These are phyloP conservation scores for Austroboletus novae-zelandiae DNA, from an alignment of 1,284 basidiomycete species.

Conservation along the genomic window DNA sequence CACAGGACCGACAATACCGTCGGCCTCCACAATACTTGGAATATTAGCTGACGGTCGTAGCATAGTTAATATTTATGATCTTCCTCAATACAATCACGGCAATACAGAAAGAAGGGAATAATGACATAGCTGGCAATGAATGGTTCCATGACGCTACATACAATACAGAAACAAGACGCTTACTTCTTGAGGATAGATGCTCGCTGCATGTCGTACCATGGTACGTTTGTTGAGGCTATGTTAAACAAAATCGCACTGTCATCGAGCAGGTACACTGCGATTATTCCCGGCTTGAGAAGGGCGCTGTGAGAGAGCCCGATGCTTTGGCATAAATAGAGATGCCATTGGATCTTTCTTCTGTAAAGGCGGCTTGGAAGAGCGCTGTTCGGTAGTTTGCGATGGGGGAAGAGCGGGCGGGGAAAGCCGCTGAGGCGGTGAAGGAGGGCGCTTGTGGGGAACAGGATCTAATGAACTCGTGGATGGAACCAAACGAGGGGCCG, in stretches of 20 bases:
- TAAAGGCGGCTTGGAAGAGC: constrained; percentile 36
- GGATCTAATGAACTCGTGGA: constrained; percentile 12
- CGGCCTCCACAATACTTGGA: constrained; percentile 74
- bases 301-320: constrained; percentile 62
- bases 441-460: constrained; percentile 13
- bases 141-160: constrained; percentile 15
- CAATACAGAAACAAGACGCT: constrained; percentile 12
- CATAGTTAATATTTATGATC: constrained; percentile 2
- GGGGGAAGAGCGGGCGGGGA: constrained; percentile 15
- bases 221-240: background rate
- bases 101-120: constrained; percentile 1
- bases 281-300: constrained; percentile 32
- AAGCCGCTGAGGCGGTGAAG: constrained; percentile 11
- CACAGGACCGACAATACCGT: constrained; percentile 73
- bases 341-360: constrained; percentile 64
- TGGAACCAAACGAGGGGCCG: constrained; percentile 13
- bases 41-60: constrained; percentile 28
- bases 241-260: constrained; percentile 6
- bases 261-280: constrained; percentile 25
- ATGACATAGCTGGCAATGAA: constrained; percentile 6
- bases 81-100: constrained; percentile 3
- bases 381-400: constrained; percentile 18
- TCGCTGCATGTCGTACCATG: background rate
- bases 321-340: constrained; percentile 72
- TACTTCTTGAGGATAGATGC: constrained; percentile 11